Percentiles rank a stretch among this genome's conserved stretches.
phyloP scores from a whole-genome alignment of 805 yeast species.

The Kuraishia capsulata region DNA sequence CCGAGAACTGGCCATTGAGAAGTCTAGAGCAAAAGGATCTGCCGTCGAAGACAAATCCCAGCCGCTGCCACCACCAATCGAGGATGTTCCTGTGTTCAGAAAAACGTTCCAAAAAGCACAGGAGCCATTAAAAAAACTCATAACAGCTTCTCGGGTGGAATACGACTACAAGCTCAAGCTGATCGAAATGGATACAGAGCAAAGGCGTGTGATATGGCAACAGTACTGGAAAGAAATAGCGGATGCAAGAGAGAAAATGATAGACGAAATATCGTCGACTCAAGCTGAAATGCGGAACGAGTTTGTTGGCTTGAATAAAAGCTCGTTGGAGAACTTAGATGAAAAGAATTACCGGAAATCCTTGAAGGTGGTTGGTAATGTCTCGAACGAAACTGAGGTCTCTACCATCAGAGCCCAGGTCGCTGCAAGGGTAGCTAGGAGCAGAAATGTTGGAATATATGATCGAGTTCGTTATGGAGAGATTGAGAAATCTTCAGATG shows the following conservation, averaged over 20 bases:
- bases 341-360: background rate
- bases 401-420: background rate
- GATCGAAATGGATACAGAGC: background rate
- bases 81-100: background rate
- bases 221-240: background rate
- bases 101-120: background rate
- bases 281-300: background rate
- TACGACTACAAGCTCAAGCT: background rate
- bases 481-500: too few species aligned
- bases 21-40: too few species aligned
- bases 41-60: background rate
- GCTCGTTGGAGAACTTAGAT: background rate
- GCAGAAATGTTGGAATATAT: background rate
- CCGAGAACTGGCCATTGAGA: conserved; percentile 7
- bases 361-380: background rate
- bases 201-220: background rate
- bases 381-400: background rate
- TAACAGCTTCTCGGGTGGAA: background rate
- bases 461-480: background rate
- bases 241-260: background rate
- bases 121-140: background rate
- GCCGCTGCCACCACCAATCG: background rate
- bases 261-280: background rate
- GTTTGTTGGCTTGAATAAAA: background rate
- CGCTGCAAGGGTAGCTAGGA: background rate